Evolutionary conservation across 2,329 filamentous ascomycete genomes (phyloP), one percentile per base, ranked within the genome.

Genomic region (Nannizzia gypsea): DNA sequence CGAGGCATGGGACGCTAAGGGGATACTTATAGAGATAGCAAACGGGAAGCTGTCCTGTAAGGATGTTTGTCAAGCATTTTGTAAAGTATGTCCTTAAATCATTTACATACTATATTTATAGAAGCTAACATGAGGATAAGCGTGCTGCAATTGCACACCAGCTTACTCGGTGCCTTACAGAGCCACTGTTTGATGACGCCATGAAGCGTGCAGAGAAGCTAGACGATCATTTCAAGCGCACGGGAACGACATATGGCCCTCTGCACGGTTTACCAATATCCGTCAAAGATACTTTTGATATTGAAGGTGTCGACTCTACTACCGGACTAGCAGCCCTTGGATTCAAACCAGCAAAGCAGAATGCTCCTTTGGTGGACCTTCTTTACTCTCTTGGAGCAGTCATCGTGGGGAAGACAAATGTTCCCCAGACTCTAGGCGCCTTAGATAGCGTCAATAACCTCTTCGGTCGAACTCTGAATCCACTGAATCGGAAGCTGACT

Each of bases 361-460:
- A 86, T 67, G 78, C 82, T 0, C 76, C 79, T 0, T 72, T 87
- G 5, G 80, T 87, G 0, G 76, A 81, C 6, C 73, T 86, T 0
- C 70, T 89, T 3, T 72, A 81, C 26, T 75, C 77, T 17, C 75
- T 83, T 0, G 86, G 86, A 1, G 85, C 85, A 0, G 77, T 89
- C 0, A 72, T 86, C n/a, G 86, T 88, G 64, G 79, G 81, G 64
- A 88, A 88, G 71, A 88, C 86, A 0, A 88, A 87, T 65, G 75
- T 88, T 1, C 85, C 86, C 1, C 81, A 83, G 62, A 81, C 80
- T 0, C 70, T 83, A 60, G 74, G 75, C 65, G 76, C 77, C 6
- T 69, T 83, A 44, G 84, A 87, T 67, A 80, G 77, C 3, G 77
- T 81, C 44, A 86, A 84, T 68, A 80, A 85, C 65, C 67, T 86